Conservation (phyloP, 495 filamentous ascomycete species). For the Chaetomium tenue region DNA sequence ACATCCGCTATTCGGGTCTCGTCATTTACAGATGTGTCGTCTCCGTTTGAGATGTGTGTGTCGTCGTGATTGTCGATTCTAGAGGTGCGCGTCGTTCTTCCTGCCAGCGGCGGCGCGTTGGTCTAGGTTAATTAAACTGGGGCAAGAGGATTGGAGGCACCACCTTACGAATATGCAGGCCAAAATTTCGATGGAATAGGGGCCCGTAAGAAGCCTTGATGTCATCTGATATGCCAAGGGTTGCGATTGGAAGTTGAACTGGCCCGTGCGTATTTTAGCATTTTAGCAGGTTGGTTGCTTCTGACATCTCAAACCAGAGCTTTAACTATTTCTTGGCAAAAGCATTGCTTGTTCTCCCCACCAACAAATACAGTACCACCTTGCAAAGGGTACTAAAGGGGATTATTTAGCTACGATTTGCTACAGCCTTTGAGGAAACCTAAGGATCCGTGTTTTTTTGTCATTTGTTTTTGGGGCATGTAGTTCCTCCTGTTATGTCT, state of each 20-base stretch:
- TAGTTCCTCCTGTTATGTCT: not conserved
- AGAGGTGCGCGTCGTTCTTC: not conserved
- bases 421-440: too few species aligned
- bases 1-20: slow-evolving; percentile 7
- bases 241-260: not conserved
- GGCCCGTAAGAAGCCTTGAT: slow-evolving; percentile 9
- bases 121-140: not conserved
- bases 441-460: too few species aligned
- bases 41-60: not conserved
- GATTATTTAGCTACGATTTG: too few species aligned
- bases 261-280: not conserved
- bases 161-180: not conserved
- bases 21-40: slow-evolving; percentile 11
- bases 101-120: not conserved
- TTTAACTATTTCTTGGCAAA: not conserved
- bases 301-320: not conserved
- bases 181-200: slow-evolving; percentile 21
- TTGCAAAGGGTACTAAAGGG: too few species aligned
- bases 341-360: too few species aligned
- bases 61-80: not conserved
- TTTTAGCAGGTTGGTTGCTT: not conserved
- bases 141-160: not conserved
- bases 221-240: slow-evolving; percentile 19
- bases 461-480: not conserved
- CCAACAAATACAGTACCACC: too few species aligned